Conservation (phyloP, 2,329 filamentous ascomycete species). For the Tolypocladium tundrense region DNA sequence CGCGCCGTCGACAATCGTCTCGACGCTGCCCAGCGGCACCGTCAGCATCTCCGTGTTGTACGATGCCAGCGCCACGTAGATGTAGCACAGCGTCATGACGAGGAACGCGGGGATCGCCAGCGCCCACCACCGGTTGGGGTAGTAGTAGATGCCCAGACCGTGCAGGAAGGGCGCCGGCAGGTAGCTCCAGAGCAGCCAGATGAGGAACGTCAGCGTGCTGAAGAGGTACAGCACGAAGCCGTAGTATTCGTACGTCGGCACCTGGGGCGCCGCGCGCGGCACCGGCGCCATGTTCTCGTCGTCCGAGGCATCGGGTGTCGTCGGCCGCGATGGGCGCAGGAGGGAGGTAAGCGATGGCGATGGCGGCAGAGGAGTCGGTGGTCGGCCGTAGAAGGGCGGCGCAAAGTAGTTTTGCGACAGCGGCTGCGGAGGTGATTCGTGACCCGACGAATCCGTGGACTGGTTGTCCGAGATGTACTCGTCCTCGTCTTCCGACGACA, state of each 20-base stretch:
- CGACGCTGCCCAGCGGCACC: slow-evolving; percentile 64
- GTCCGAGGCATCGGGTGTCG: slow-evolving; percentile 85
- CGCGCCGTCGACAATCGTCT: slow-evolving; percentile 86
- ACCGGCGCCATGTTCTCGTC: slow-evolving; percentile 79
- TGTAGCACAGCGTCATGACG: slow-evolving; percentile 80
- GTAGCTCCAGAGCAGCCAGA: slow-evolving; percentile 73
- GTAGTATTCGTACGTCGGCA: slow-evolving; percentile 99
- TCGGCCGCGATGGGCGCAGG: slow-evolving; percentile 80
- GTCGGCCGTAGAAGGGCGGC: slow-evolving; percentile 93
- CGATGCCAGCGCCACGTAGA: slow-evolving; percentile 81
- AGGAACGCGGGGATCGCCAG: slow-evolving; percentile 85
- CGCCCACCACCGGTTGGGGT: slow-evolving; percentile 96
- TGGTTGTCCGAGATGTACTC: slow-evolving; percentile 24
- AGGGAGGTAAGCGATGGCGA: slow-evolving; percentile 89
- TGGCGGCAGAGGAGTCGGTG: slow-evolving; percentile 87
- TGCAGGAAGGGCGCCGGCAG: slow-evolving; percentile 86
- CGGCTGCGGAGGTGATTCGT: slow-evolving; percentile 31
- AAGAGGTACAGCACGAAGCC: slow-evolving; percentile 95
- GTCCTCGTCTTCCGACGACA: slow-evolving; percentile 24
- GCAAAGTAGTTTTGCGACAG: slow-evolving; percentile 47
- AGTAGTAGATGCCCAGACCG: slow-evolving; percentile 90
- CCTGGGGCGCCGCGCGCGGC: slow-evolving; percentile 78
- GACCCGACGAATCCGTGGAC: slow-evolving; percentile 19
- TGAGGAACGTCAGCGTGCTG: slow-evolving; percentile 68
- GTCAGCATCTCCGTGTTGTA: slow-evolving; percentile 91